Base-by-base conservation (phyloP, 2,329 filamentous ascomycete genomes). In the Fusarium anguioides region DNA sequence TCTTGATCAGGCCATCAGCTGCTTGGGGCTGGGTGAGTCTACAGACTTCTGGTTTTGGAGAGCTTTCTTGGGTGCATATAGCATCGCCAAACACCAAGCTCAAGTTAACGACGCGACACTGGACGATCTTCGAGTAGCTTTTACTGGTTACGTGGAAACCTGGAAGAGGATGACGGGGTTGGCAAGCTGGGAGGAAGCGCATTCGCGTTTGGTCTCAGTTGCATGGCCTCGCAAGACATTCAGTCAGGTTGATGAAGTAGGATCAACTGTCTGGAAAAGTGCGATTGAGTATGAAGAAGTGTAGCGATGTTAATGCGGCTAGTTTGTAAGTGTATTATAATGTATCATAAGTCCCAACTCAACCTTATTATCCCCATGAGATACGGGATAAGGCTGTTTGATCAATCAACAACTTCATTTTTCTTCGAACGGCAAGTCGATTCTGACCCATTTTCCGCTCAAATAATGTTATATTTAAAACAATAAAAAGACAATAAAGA, bases 21-120 rank as follows among this genome's bases (percentile, higher is more conserved):
- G 29, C 1, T 2, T 55, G 3, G 20, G 26, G 1, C 27, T 29
- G 0, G 4, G 5, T 2, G n/a, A 29, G 1, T 26, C 10, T 2
- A 50, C 49, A 0, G 51, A 69, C 8, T 50, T 72, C 12, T 69
- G 69, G 69, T 36, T 72, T 9, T 72, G 69, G 69, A 57, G 64
- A 20, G 58, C 61, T 0, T 72, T 72, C 20, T 14, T 69, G 0
- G 64, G 66, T 6, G 56, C 37, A 3, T 69, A 57, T 17, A 66
- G 68, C 15, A 47, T 69, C n/a, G 26, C 52, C 5, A 66, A 31
- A 8, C 29, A 50, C 15, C 50, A 57, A 26, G 21, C 29, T 2
- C 8, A 11, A 5, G 2, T 2, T 1, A 17, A 33, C 15, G 48
- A 49, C 4, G 23, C 40, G 2, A 14, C 23, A 0, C 8, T 70